Conservation (phyloP, 805 yeast species). For the Cyberlindnera maritima region DNA sequence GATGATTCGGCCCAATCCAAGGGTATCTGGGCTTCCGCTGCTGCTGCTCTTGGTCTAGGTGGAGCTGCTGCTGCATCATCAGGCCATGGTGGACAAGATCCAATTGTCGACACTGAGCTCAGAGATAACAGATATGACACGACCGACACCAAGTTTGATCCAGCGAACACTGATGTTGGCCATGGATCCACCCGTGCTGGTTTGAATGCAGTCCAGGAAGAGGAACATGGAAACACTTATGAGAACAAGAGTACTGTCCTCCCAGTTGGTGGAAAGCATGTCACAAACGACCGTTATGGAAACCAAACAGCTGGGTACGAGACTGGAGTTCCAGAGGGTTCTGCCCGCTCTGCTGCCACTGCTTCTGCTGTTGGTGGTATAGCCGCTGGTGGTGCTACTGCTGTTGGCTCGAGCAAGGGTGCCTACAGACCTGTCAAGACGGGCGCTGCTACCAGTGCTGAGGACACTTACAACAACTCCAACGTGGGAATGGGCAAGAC, state of each 20-base stretch:
- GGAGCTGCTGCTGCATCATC: slow-evolving; percentile 9
- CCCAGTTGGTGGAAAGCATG: slow-evolving; percentile 19
- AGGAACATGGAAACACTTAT: slow-evolving; percentile 4
- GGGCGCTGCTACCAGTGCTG: slow-evolving; percentile 20
- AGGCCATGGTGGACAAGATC: not conserved
- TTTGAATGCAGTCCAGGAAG: slow-evolving; percentile 9
- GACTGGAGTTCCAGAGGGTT: slow-evolving; percentile 20
- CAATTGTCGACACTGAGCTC: not conserved
- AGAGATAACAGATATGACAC: slow-evolving; percentile 2
- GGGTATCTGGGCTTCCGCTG: slow-evolving; percentile 13
- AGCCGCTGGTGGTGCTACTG: slow-evolving; percentile 10
- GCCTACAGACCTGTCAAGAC: slow-evolving; percentile 4
- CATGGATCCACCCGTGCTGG: slow-evolving; percentile 21
- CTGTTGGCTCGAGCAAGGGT: slow-evolving; percentile 2
- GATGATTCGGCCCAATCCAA: slow-evolving; percentile 4
- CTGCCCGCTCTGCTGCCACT: slow-evolving; percentile 20
- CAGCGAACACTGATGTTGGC: slow-evolving; percentile 12
- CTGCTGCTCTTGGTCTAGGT: slow-evolving; percentile 15
- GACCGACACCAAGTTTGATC: not conserved
- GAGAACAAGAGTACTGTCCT: slow-evolving; percentile 26
- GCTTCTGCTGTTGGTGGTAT: slow-evolving; percentile 11
- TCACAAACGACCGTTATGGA: slow-evolving; percentile 15
- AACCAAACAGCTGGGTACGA: slow-evolving; percentile 11
- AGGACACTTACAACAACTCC: slow-evolving; percentile 19
- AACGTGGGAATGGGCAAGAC: slow-evolving; percentile 6